A percentile compares a stretch with the other conserved stretches of the same genome.
These are phyloP conservation scores for Cyanophora paradoxa DNA, from an alignment of 78 protist genomes.

Conservation along the genomic window DNA sequence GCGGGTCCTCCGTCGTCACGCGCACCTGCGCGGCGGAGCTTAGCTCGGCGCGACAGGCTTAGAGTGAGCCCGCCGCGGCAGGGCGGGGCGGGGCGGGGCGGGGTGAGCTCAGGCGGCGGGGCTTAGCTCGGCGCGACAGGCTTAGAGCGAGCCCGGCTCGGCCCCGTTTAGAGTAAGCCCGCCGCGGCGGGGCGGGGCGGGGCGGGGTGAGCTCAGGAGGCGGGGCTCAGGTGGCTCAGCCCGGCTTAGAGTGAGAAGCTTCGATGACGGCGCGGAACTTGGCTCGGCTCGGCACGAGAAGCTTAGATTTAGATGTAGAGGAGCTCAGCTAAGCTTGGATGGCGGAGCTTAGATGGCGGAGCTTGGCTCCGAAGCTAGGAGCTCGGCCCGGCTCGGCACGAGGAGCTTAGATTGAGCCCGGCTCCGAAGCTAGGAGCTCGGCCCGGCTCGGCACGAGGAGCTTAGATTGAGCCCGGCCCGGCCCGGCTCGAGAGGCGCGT, in stretches of 20 bases:
- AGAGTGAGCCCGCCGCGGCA: no score
- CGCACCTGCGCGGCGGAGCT: conserved; percentile 30
- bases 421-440: background rate
- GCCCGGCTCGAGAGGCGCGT: background rate
- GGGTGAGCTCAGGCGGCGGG: no score
- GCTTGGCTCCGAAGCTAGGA: background rate
- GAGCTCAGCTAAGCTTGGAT: background rate
- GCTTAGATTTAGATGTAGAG: background rate
- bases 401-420: background rate
- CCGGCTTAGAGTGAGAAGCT: no score
- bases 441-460: background rate
- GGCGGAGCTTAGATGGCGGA: background rate
- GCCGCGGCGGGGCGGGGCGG: no score
- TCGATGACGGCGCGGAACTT: background rate
- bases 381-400: background rate
- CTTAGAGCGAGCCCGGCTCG: no score
- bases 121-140: no score
- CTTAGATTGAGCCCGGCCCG: background rate
- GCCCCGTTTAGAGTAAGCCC: no score
- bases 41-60: background rate
- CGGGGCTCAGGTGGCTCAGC: no score
- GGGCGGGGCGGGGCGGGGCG: no score
- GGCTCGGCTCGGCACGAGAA: background rate
- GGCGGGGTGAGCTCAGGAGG: no score
- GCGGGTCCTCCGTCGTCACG: conserved; percentile 57